These are phyloP conservation scores for Odontarrhena argentea DNA, from an alignment of 345 rosid genomes.

Conservation along the genomic window DNA sequence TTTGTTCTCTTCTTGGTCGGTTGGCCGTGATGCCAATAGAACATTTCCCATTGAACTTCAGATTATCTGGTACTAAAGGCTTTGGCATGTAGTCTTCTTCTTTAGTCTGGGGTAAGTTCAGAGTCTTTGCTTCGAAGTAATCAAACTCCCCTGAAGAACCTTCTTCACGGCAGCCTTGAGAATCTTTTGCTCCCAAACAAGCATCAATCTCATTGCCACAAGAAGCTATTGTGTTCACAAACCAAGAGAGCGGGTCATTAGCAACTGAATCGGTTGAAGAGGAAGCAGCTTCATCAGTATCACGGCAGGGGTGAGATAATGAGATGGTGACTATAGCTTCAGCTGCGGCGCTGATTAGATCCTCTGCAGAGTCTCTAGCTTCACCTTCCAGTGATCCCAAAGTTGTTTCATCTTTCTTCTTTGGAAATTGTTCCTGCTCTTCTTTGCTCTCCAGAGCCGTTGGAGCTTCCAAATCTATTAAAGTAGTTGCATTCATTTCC, in stretches of 20 bases:
- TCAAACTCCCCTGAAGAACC: slow-evolving; percentile 59
- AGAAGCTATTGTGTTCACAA: slow-evolving; percentile 62
- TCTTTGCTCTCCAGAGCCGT: slow-evolving; percentile 59
- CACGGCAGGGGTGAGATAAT: slow-evolving; percentile 32
- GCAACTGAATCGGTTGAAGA: slow-evolving; percentile 28
- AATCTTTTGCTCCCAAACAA: slow-evolving; percentile 40
- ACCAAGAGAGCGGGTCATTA: slow-evolving; percentile 62
- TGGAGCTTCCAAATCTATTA: slow-evolving; percentile 85
- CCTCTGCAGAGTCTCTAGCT: slow-evolving; percentile 46
- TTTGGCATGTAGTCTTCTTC: slow-evolving; percentile 90
- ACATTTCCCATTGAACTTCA: slow-evolving; percentile 53
- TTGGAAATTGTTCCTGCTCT: slow-evolving; percentile 44
- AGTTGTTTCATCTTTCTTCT: slow-evolving; percentile 41
- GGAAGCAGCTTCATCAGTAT: slow-evolving; percentile 51
- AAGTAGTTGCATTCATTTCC: slow-evolving; percentile 43
- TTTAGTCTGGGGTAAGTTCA: slow-evolving; percentile 59
- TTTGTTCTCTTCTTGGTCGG: slow-evolving; percentile 70
- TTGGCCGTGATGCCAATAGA: slow-evolving; percentile 40
- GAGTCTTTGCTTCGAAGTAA: slow-evolving; percentile 83
- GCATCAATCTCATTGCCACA: slow-evolving; percentile 56
- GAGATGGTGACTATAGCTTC: slow-evolving; percentile 84
- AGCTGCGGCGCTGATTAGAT: slow-evolving; percentile 59
- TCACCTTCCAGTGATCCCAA: slow-evolving; percentile 34
- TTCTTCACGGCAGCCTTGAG: slow-evolving; percentile 41
- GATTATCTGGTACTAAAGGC: slow-evolving; percentile 64